A percentile compares a stretch with the other conserved stretches of the same genome.
These are phyloP conservation scores for Davidsoniella neocaledoniae DNA, from an alignment of 2,329 filamentous ascomycete genomes.

Conservation along the genomic window DNA sequence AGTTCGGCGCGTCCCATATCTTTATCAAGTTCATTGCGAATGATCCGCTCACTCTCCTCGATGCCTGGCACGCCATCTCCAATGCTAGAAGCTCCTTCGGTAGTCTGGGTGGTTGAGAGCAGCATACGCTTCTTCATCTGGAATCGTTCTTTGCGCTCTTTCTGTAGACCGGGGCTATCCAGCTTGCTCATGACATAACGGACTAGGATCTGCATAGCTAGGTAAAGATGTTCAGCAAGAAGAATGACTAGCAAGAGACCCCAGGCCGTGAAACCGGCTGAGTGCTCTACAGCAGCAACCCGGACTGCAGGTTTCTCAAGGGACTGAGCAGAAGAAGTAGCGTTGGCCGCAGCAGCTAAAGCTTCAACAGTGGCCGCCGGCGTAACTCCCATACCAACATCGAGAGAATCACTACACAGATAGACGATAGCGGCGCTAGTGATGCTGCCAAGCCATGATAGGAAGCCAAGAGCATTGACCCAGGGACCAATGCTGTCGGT, in stretches of 20 bases:
- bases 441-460: conserved; percentile 86
- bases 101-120: conserved; percentile 39
- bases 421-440: conserved; percentile 79
- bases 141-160: conserved; percentile 69
- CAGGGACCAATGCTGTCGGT: conserved; percentile 91
- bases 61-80: conserved; percentile 30
- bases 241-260: conserved; percentile 68
- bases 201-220: conserved; percentile 59
- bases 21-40: conserved; percentile 46
- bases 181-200: conserved; percentile 59
- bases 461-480: conserved; percentile 67
- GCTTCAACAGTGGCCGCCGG: background rate
- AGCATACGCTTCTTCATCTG: conserved; percentile 64
- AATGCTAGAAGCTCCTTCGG: conserved; percentile 40
- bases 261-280: conserved; percentile 45
- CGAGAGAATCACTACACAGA: conserved; percentile 45
- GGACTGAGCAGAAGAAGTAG: background rate
- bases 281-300: conserved; percentile 5
- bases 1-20: conserved; percentile 36
- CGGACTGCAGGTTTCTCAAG: conserved; percentile 1
- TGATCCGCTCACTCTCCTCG: conserved; percentile 44
- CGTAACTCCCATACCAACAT: conserved; percentile 22
- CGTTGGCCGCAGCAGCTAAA: background rate
- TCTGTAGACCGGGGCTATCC: conserved; percentile 72
- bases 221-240: conserved; percentile 75